These are phyloP conservation scores for Cicer pinnatifidum DNA, from an alignment of 306 rosid species.

Conservation along the genomic window DNA sequence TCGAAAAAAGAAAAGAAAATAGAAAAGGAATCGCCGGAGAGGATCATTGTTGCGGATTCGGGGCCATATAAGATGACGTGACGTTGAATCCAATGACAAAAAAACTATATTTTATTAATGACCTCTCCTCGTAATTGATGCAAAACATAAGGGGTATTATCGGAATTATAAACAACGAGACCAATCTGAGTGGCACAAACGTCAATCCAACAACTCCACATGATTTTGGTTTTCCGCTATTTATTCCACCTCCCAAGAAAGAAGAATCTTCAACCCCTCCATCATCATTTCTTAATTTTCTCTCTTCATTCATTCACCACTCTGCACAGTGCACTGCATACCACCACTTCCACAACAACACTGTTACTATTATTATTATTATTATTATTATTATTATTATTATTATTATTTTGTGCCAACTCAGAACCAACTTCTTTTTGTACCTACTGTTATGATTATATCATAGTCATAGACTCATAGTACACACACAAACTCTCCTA, in stretches of 20 bases:
- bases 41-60: too few species aligned
- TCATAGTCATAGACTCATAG: too few species aligned
- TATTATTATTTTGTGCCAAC: not conserved
- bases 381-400: not conserved
- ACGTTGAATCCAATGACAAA: too few species aligned
- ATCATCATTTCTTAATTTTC: not conserved
- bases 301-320: not conserved
- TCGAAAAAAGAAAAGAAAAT: too few species aligned
- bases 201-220: conserved; percentile 17
- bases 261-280: not conserved
- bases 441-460: too few species aligned
- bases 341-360: too few species aligned
- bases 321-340: too few species aligned
- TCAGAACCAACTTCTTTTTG: not conserved
- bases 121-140: not conserved
- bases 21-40: too few species aligned
- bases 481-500: not conserved
- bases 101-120: too few species aligned
- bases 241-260: conserved; percentile 2
- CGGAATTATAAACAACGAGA: not conserved
- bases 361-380: not conserved
- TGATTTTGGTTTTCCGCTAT: not conserved
- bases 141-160: not conserved
- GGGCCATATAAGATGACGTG: too few species aligned
- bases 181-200: not conserved